Conservation (phyloP, 805 yeast genomes). For the Sugiyamaella lignohabitans region DNA sequence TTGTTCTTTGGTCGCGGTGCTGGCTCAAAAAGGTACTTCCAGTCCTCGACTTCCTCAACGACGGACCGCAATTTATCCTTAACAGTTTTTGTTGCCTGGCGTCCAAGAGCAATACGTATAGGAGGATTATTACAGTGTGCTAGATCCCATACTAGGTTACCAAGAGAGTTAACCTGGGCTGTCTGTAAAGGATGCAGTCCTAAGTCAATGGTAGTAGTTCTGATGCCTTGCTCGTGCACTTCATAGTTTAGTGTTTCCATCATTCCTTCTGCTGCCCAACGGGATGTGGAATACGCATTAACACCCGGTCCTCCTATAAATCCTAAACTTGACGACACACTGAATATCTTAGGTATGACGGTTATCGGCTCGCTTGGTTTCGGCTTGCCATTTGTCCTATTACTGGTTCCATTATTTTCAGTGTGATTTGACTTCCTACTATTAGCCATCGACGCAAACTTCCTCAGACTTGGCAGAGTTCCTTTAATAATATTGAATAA, state of each 20-base stretch:
- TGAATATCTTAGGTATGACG: conserved; percentile 7
- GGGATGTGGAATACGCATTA: conserved; percentile 26
- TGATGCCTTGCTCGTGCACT: conserved; percentile 18
- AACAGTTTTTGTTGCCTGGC: conserved; percentile 24
- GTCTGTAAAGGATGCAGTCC: conserved; percentile 18
- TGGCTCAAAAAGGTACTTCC: conserved; percentile 30
- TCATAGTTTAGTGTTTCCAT: conserved; percentile 28
- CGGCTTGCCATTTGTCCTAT: background rate
- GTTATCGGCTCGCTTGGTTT: background rate
- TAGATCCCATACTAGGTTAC: conserved; percentile 25
- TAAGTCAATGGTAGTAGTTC: conserved; percentile 16
- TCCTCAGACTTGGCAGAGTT: conserved; percentile 1
- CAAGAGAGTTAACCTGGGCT: conserved; percentile 15
- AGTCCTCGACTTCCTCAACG: conserved; percentile 34
- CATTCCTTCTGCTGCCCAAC: conserved; percentile 31
- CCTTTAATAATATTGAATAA: conserved; percentile 16
- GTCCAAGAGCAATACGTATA: conserved; percentile 24
- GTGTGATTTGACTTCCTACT: too few species aligned
- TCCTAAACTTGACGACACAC: conserved; percentile 21
- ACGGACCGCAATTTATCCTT: conserved; percentile 27
- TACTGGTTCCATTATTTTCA: background rate
- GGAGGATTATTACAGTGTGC: conserved; percentile 28
- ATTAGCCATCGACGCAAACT: background rate
- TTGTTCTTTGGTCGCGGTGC: too few species aligned
- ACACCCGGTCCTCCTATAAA: conserved; percentile 28